Evolutionary conservation across 495 filamentous ascomycete genomes (phyloP).

Genomic region (Penicillium odoratum): DNA sequence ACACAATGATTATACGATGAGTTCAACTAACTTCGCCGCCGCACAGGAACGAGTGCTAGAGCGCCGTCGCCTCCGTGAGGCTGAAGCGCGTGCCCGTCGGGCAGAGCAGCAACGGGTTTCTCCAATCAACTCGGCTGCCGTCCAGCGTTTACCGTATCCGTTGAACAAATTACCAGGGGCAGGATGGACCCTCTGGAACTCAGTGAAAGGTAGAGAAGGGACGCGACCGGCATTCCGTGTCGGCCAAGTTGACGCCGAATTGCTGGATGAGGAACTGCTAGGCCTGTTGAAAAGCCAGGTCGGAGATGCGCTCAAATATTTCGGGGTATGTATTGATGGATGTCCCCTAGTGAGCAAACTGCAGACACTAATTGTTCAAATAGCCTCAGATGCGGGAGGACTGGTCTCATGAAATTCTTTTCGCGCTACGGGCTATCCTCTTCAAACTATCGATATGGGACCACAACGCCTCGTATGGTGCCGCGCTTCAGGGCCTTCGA

Average conservation of each 20-base stretch:
- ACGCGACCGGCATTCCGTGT: conserved; percentile 87
- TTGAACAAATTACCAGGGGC: conserved; percentile 58
- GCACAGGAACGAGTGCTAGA: conserved; percentile 81
- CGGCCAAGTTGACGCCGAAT: conserved; percentile 93
- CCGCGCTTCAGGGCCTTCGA: conserved; percentile 83
- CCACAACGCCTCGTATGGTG: conserved; percentile 91
- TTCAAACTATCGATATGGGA: conserved; percentile 98
- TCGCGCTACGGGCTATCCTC: conserved; percentile 72
- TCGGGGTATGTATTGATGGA: conserved; percentile 50
- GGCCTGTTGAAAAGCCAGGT: conserved; percentile 82
- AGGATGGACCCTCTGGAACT: conserved; percentile 64
- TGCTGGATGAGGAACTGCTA: conserved; percentile 92
- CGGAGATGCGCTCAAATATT: conserved; percentile 85
- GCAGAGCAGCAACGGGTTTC: conserved; percentile 58
- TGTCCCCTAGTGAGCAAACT: not conserved
- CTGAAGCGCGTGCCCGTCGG: conserved; percentile 55
- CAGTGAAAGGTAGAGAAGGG: conserved; percentile 71
- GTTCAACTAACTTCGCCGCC: conserved; percentile 74
- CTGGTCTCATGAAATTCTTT: conserved; percentile 81
- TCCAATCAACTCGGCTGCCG: conserved; percentile 49
- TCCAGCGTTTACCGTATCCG: conserved; percentile 64
- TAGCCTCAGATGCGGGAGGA: conserved; percentile 69
- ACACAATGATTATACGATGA: conserved; percentile 58
- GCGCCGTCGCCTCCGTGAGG: conserved; percentile 71
- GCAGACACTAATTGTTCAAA: not conserved